A percentile compares a stretch with the other conserved stretches of the same genome.
These are phyloP conservation scores for Rhizoclosmatium globosum DNA, from an alignment of 192 early-diverging fungal species.

Conservation along the genomic window DNA sequence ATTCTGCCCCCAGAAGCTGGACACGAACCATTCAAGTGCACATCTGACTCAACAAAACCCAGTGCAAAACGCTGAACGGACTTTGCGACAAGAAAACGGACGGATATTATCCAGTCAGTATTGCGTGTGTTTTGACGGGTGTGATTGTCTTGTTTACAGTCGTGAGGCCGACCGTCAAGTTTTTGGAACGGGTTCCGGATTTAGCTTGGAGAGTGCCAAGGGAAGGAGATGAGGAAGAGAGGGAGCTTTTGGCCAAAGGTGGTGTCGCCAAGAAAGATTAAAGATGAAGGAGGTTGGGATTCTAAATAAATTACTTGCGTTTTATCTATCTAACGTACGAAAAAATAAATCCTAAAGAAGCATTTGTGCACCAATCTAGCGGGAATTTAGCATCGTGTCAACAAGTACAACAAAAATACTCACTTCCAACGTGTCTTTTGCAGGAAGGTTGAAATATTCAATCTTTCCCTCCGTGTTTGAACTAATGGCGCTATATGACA, in stretches of 20 bases:
- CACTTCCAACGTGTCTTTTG: conserved; percentile 48
- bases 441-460: conserved; percentile 54
- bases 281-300: not conserved
- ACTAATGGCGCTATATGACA: conserved; percentile 37
- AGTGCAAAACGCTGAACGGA: conserved; percentile 73
- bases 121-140: conserved; percentile 76
- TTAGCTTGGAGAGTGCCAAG: conserved; percentile 47
- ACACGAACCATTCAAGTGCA: conserved; percentile 64
- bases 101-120: conserved; percentile 87
- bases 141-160: conserved; percentile 42
- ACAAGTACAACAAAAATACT: conserved; percentile 9
- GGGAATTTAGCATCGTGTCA: not conserved
- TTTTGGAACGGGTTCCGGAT: conserved; percentile 51
- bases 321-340: not conserved
- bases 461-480: conserved; percentile 52
- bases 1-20: conserved; percentile 50
- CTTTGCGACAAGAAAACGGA: conserved; percentile 75
- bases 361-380: conserved; percentile 1
- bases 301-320: not conserved
- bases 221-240: conserved; percentile 60
- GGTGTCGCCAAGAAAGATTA: conserved; percentile 14
- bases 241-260: conserved; percentile 17
- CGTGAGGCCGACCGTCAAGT: conserved; percentile 41
- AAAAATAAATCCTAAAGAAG: not conserved
- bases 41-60: conserved; percentile 66